Conservation (phyloP, 441 rosid genomes). For the Rhodomyrtus psidioides region DNA sequence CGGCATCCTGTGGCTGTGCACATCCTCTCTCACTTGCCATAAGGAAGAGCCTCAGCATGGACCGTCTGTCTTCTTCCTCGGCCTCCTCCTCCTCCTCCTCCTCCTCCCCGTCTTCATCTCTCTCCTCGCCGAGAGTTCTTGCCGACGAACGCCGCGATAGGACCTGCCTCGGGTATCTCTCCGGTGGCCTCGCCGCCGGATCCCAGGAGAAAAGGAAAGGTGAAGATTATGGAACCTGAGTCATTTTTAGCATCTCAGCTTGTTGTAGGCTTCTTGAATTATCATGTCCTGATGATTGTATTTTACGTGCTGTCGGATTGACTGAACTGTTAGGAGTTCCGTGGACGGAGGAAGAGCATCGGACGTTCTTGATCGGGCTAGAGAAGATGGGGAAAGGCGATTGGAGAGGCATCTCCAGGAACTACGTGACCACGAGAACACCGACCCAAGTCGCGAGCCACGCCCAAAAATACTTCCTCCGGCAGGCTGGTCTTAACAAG, state of each 20-base stretch:
- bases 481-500: slow-evolving; percentile 48
- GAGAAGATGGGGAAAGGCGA: slow-evolving; percentile 88
- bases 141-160: slow-evolving; percentile 21
- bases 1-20: slow-evolving; percentile 8
- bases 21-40: slow-evolving; percentile 14
- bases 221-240: not conserved
- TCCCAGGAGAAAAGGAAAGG: slow-evolving; percentile 65
- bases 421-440: slow-evolving; percentile 72
- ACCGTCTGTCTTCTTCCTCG: slow-evolving; percentile 39
- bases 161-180: slow-evolving; percentile 40
- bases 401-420: slow-evolving; percentile 87
- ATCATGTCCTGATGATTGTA: not conserved
- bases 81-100: slow-evolving; percentile 24
- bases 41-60: slow-evolving; percentile 78
- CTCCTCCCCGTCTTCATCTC: slow-evolving; percentile 25
- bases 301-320: not conserved
- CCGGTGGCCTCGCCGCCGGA: slow-evolving; percentile 44
- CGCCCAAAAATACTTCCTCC: slow-evolving; percentile 85
- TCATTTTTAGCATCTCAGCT: not conserved
- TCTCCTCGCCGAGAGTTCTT: slow-evolving; percentile 28
- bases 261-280: not conserved
- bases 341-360: slow-evolving; percentile 89
- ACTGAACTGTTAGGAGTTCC: slow-evolving; percentile 43
- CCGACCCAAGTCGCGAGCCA: slow-evolving; percentile 96
- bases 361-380: slow-evolving; percentile 52